These are phyloP conservation scores for Glomus cerebriforme DNA, from an alignment of 192 early-diverging fungal species.

Conservation along the genomic window DNA sequence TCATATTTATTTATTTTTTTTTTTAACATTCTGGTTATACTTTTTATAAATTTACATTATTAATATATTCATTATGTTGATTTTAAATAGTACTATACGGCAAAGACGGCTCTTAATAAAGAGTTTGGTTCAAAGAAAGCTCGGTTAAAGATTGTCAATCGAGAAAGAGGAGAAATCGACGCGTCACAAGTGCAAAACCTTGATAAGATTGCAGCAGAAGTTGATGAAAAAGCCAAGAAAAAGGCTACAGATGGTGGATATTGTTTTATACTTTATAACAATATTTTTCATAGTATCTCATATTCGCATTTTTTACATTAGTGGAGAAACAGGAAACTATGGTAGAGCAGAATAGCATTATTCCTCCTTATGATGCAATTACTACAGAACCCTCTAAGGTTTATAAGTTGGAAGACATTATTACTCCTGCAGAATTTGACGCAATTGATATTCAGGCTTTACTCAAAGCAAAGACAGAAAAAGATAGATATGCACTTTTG, in stretches of 20 bases:
- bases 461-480: conserved; percentile 44
- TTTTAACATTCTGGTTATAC: not conserved
- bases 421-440: conserved; percentile 62
- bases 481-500: conserved; percentile 30
- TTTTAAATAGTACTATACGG: conserved; percentile 53
- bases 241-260: conserved; percentile 58
- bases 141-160: conserved; percentile 42
- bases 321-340: conserved; percentile 51
- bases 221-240: conserved; percentile 32
- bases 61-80: not conserved
- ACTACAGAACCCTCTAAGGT: conserved; percentile 71
- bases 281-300: not conserved
- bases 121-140: conserved; percentile 93
- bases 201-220: conserved; percentile 47
- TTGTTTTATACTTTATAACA: conserved; percentile 20
- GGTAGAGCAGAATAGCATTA: conserved; percentile 60
- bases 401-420: conserved; percentile 79
- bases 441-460: conserved; percentile 62
- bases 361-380: conserved; percentile 73
- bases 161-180: conserved; percentile 14
- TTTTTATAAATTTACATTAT: not conserved
- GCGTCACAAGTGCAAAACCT: not conserved
- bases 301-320: not conserved
- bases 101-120: conserved; percentile 81
- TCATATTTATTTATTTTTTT: conserved; percentile 7